These are phyloP conservation scores for Septoria petroselini DNA, from an alignment of 2,329 filamentous ascomycete genomes.

Conservation along the genomic window DNA sequence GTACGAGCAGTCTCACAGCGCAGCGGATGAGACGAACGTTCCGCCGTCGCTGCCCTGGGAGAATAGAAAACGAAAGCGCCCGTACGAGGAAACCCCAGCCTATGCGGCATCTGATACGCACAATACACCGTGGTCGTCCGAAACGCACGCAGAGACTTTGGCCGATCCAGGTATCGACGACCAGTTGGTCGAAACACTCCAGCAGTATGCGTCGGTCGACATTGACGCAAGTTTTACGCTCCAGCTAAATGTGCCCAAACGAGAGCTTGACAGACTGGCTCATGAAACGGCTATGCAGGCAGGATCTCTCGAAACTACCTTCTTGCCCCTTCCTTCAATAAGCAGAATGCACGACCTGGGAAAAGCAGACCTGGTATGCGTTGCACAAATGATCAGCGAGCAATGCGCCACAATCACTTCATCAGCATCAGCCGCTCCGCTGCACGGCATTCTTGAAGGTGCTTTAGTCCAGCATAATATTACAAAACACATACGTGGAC, in stretches of 20 bases:
- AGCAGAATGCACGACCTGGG: slow-evolving; percentile 26
- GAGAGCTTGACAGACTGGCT: neutral
- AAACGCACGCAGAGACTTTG: slow-evolving; percentile 1
- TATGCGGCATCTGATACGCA: neutral
- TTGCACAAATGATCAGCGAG: slow-evolving; percentile 38
- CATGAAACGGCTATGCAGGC: neutral
- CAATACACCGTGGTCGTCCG: neutral
- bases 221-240: neutral
- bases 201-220: slow-evolving; percentile 1
- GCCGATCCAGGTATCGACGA: neutral
- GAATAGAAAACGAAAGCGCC: slow-evolving; percentile 32
- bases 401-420: slow-evolving; percentile 24
- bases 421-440: neutral
- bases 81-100: slow-evolving; percentile 1
- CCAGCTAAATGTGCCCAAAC: neutral
- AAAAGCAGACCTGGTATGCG: slow-evolving; percentile 33
- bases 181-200: slow-evolving; percentile 1
- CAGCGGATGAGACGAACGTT: slow-evolving; percentile 23
- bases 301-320: slow-evolving; percentile 13
- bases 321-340: slow-evolving; percentile 11
- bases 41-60: slow-evolving; percentile 30
- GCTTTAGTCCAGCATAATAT: neutral
- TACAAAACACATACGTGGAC: slow-evolving; percentile 1
- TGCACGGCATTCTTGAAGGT: neutral
- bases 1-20: slow-evolving; percentile 24